Base-by-base conservation (phyloP, 2,329 filamentous ascomycete genomes). In the Diplodia corticola region DNA sequence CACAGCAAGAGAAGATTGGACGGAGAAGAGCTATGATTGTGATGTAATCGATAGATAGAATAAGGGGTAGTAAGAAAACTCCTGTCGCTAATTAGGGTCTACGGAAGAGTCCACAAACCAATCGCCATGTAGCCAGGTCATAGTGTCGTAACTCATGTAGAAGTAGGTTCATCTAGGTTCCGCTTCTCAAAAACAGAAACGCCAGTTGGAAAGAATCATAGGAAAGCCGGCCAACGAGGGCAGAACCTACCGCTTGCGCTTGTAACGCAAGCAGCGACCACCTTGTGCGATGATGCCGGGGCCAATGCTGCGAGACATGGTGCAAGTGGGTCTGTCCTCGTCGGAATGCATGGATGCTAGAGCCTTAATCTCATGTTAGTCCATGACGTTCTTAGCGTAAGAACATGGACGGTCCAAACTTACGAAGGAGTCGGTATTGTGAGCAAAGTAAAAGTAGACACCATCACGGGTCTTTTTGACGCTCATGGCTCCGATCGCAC, bases 391-490 rank as follows among this genome's bases (percentile, higher is more conserved):
- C 24, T 61, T 22, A 33, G 35, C 53, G 64, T 28, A 15, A 61
- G 37, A 5, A 17, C 12, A 35, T 30, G 7, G 46, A 33, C 46
- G 26, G 22, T 33, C 9, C 15, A 24, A 24, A 73, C 81, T 75
- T 74, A 84, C 86, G 73, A 90, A 90, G 1, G 87, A 89, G 76
- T 98, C 94, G 0, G 95, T 99, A 74, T 98, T 99, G 82, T 99
- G 95, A 1, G 91, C 93, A 80, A 96, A 99, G 78, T 94, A 94
- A 61, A 99, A 85, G 74, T 91, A 92, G 69, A 92, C 88, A 1
- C 92, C 93, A 24, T 86, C 83, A 13, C 82, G 83, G 0, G 86
- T 89, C 81, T 93, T 95, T 81, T 98, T 98, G 72, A 97, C 91
- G 0, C 89, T 88, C 82, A 99, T 88, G 67, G 97, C 86, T 2